A percentile compares a stretch with the other conserved stretches of the same genome.
phyloP scores from a whole-genome alignment of 768 basidiomycete genomes.

The Cystoderma amianthinum region DNA sequence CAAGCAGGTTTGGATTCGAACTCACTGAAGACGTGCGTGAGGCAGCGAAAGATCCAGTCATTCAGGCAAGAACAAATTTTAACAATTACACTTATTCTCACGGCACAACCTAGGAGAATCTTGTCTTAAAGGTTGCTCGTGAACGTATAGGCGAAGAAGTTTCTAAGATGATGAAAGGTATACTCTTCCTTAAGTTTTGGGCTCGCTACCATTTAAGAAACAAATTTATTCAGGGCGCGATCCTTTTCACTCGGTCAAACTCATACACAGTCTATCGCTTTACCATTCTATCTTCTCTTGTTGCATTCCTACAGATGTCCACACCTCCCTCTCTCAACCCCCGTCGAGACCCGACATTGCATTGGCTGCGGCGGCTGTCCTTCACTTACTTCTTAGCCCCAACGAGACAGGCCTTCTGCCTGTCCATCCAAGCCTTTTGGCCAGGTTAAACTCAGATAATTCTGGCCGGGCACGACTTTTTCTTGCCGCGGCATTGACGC shows the following conservation, averaged over 20 bases:
- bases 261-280: conserved; percentile 70
- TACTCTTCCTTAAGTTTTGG: conserved; percentile 3
- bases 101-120: conserved; percentile 50
- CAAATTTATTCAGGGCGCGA: conserved; percentile 46
- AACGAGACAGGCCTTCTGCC: conserved; percentile 23
- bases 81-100: not conserved
- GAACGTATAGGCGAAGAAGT: conserved; percentile 92
- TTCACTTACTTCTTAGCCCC: conserved; percentile 40
- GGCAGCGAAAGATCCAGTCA: conserved; percentile 51
- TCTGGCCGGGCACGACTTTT: conserved; percentile 57
- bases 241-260: conserved; percentile 64
- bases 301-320: conserved; percentile 53
- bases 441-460: conserved; percentile 26
- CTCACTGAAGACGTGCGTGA: conserved; percentile 62
- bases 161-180: conserved; percentile 90
- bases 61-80: conserved; percentile 42
- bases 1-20: conserved; percentile 81
- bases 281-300: conserved; percentile 59
- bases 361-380: conserved; percentile 50
- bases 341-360: conserved; percentile 41
- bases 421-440: conserved; percentile 41
- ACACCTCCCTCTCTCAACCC: conserved; percentile 24
- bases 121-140: conserved; percentile 76
- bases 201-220: conserved; percentile 1
- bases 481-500: conserved; percentile 71